Evolutionary conservation across 2,329 filamentous ascomycete genomes (phyloP), one percentile per base, ranked within the genome.

Genomic region (Pyrenochaeta sp.): DNA sequence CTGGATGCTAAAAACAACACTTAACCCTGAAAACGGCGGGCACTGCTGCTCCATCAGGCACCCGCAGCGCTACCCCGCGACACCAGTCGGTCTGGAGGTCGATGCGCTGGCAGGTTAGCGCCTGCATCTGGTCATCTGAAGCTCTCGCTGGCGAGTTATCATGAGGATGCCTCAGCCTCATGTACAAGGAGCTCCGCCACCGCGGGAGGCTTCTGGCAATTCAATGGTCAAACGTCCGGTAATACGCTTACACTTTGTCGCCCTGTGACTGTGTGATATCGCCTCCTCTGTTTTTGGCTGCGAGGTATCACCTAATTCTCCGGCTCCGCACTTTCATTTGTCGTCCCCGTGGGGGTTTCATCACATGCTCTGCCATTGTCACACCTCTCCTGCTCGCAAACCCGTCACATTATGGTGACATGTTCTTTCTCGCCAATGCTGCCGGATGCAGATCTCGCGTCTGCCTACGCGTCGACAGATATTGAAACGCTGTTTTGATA

Each of bases 51-150:
- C 65, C 59, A 63, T 66, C 68, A 72, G 68, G 71, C 72, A 72
- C 69, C 73, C 62, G 66, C 66, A 63, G 64, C 63, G 52, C 60
- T 67, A 67, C 67, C 61, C 64, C 67, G 66, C 65, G 64, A 62
- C 61, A 57, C 23, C 55, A 54, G 59, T 66, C 67, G 69, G 70
- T 72, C 62, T 72, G 68, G 61, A 63, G 64, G 61, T 64, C 55
- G 69, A 73, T 75, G 72, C 72, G 72, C 57, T 75, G 73, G 69
- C 72, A 73, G 29, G 35, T 68, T 73, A 72, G 71, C 70, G 70
- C 66, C 57, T 71, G 67, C 71, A 65, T 51, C 50, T 54, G 61
- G 71, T 75, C 72, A 74, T 74, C 72, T 75, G 72, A 63, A 66
- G 46, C 39, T 52, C 60, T 54, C 61, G 63, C 61, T 44, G 60